These are phyloP conservation scores for Fragaria nilgerrensis DNA, from an alignment of 306 rosid species.

Conservation along the genomic window DNA sequence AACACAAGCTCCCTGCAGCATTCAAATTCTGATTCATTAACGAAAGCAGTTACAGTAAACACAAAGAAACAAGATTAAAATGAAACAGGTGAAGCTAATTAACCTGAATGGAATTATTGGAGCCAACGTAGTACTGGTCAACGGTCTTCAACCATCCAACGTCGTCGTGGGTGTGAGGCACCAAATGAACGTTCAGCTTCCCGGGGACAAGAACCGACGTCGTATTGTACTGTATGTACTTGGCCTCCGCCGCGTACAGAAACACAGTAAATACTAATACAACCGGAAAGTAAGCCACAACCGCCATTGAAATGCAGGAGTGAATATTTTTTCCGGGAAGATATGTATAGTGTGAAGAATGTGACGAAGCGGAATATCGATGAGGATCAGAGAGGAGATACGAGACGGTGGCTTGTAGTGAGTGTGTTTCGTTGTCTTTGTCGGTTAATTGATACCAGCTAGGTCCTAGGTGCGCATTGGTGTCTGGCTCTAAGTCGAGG, in stretches of 20 bases:
- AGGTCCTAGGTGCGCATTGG: neutral
- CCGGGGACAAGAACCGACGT: conserved; percentile 48
- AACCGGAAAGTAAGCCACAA: neutral
- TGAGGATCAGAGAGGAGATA: neutral
- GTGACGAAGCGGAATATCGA: neutral
- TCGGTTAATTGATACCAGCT: neutral
- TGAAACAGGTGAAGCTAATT: neutral
- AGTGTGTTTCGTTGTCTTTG: neutral
- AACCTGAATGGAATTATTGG: conserved; percentile 78
- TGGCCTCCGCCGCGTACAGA: conserved; percentile 39
- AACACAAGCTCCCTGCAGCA: conserved; percentile 60
- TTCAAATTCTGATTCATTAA: neutral
- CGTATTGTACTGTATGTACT: conserved; percentile 58
- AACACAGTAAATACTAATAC: neutral
- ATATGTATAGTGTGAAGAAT: neutral
- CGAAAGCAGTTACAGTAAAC: neutral
- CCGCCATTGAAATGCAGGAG: conserved; percentile 7
- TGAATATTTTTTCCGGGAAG: neutral
- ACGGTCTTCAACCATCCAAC: conserved; percentile 90
- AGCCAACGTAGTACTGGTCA: conserved; percentile 84
- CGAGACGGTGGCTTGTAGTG: neutral
- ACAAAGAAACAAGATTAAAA: neutral
- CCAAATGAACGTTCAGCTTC: conserved; percentile 78
- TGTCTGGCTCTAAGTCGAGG: neutral
- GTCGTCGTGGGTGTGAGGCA: conserved; percentile 71